Conservation (phyloP, 108 stramenopile genomes). For the Cyclostephanos tholiformis region DNA sequence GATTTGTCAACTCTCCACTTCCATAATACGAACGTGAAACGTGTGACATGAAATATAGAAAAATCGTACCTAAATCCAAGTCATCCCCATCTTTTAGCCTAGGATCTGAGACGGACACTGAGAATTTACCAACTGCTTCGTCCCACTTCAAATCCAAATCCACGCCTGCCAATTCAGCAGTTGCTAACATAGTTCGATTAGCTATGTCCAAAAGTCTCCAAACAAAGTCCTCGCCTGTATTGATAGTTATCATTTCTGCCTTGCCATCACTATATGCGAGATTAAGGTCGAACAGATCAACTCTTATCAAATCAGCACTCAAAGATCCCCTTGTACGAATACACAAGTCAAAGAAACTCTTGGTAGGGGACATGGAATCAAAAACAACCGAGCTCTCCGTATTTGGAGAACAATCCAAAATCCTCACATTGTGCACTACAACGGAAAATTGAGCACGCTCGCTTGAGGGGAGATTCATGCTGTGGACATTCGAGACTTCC, state of each 20-base stretch:
- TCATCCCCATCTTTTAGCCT: conserved; percentile 46
- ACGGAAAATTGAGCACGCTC: conserved; percentile 79
- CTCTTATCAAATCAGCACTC: conserved; percentile 69
- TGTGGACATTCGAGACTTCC: conserved; percentile 14
- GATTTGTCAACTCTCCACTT: no score
- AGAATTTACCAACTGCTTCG: conserved; percentile 66
- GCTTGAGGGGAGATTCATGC: conserved; percentile 35
- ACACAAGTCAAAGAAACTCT: conserved; percentile 81
- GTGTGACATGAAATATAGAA: conserved; percentile 5
- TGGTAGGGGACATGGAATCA: conserved; percentile 58
- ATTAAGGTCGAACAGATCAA: conserved; percentile 81
- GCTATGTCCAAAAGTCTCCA: conserved; percentile 84
- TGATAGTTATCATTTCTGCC: conserved; percentile 64
- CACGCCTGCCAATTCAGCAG: conserved; percentile 69
- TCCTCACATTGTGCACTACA: conserved; percentile 68
- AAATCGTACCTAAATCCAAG: conserved; percentile 31
- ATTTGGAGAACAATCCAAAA: conserved; percentile 75
- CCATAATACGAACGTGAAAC: neutral
- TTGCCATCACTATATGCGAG: conserved; percentile 71
- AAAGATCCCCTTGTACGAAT: conserved; percentile 72
- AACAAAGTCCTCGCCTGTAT: conserved; percentile 85
- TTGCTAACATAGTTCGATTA: conserved; percentile 67
- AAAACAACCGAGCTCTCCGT: conserved; percentile 69
- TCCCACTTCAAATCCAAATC: conserved; percentile 72
- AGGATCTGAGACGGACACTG: conserved; percentile 57